phyloP scores from a whole-genome alignment of 1,139 yeast genomes.

The Hyphopichia wangnamkhiaoensis region DNA sequence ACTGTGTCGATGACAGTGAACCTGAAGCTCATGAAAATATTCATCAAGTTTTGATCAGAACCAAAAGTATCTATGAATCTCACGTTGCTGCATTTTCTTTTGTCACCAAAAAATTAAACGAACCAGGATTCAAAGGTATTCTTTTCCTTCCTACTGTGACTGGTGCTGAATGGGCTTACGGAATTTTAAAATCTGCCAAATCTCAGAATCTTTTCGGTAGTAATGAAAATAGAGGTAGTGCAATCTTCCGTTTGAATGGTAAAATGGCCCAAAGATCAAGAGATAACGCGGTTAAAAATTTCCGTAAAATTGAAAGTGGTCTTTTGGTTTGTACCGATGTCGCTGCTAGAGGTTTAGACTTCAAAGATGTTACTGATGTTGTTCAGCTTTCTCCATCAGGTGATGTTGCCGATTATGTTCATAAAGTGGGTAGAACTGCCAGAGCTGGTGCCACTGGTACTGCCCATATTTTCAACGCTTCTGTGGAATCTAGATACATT shows the following conservation, averaged over 20 bases:
- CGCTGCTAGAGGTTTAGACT: conserved; percentile 96
- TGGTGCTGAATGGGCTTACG: conserved; percentile 52
- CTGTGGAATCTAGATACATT: conserved; percentile 51
- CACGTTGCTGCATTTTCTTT: conserved; percentile 56
- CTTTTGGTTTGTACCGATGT: conserved; percentile 86
- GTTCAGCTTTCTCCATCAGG: conserved; percentile 76
- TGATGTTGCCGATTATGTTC: conserved; percentile 78
- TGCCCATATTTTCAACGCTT: conserved; percentile 53
- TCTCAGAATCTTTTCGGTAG: conserved; percentile 13
- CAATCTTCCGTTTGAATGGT: conserved; percentile 59
- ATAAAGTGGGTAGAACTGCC: conserved; percentile 95
- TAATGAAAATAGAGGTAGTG: conserved; percentile 9
- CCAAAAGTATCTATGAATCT: conserved; percentile 50
- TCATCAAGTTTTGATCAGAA: conserved; percentile 59
- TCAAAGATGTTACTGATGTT: conserved; percentile 81
- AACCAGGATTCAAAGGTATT: conserved; percentile 63
- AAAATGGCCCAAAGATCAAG: conserved; percentile 67
- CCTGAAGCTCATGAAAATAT: conserved; percentile 82
- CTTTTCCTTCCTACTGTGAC: conserved; percentile 80
- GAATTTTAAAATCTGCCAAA: conserved; percentile 16
- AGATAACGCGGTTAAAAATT: conserved; percentile 55
- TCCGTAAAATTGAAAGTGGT: conserved; percentile 53
- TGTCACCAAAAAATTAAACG: conserved; percentile 31
- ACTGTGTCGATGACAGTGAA: conserved; percentile 74
- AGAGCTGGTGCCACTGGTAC: conserved; percentile 85